Percentiles rank a stretch among this genome's conserved stretches.
Conservation (phyloP, 495 filamentous ascomycete species). For the Xylaria nigripes region DNA sequence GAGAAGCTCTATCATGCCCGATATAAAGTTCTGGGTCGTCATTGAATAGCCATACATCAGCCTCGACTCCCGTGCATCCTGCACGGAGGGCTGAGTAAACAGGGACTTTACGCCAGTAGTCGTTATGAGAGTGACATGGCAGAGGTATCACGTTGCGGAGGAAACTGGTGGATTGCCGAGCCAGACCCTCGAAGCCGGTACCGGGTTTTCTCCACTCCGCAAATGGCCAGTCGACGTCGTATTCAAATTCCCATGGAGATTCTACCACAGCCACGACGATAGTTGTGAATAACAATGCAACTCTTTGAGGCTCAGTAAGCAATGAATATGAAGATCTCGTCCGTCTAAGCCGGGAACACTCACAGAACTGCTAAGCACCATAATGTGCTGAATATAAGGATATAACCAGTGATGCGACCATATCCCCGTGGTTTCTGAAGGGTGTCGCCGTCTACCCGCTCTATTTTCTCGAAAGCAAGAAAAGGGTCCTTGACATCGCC, state of each 20-base stretch:
- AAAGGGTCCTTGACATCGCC: not conserved
- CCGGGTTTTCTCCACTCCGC: slow-evolving; percentile 45
- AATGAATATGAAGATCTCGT: not conserved
- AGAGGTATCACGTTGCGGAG: slow-evolving; percentile 62
- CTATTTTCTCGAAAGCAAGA: not conserved
- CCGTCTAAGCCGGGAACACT: slow-evolving; percentile 8
- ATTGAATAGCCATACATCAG: slow-evolving; percentile 79
- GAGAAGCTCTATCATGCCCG: slow-evolving; percentile 46
- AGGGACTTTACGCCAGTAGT: slow-evolving; percentile 81
- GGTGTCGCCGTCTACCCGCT: not conserved
- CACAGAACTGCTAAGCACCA: slow-evolving; percentile 30
- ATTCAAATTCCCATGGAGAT: slow-evolving; percentile 43
- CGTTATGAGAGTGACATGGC: slow-evolving; percentile 76
- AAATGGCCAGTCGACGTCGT: slow-evolving; percentile 48
- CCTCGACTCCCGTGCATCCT: slow-evolving; percentile 69
- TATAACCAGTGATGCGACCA: not conserved
- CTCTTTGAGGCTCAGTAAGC: slow-evolving; percentile 20
- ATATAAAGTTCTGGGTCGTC: slow-evolving; percentile 50
- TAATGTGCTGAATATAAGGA: slow-evolving; percentile 4
- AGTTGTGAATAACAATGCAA: slow-evolving; percentile 28
- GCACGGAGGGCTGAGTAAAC: slow-evolving; percentile 54
- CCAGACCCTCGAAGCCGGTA: slow-evolving; percentile 39
- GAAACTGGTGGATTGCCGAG: slow-evolving; percentile 68
- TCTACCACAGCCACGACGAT: slow-evolving; percentile 45
- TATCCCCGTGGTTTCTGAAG: not conserved